phyloP scores from a whole-genome alignment of 2,329 filamentous ascomycete genomes.

The Botrytis deweyae region DNA sequence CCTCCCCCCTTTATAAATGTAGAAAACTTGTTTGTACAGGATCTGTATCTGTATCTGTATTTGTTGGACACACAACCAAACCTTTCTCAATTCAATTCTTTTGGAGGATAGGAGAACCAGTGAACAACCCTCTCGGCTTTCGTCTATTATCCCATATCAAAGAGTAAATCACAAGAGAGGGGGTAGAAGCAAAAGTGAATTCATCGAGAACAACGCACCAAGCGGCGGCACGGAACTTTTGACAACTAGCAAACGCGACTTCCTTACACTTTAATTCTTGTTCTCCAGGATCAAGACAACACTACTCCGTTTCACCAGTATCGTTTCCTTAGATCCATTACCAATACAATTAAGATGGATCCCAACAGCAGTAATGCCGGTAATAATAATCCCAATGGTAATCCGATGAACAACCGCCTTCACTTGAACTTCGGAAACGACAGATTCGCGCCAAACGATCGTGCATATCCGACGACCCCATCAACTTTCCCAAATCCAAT shows the following conservation, averaged over 20 bases:
- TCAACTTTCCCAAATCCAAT: constrained; percentile 96
- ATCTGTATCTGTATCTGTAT: not conserved
- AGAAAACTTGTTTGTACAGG: not conserved
- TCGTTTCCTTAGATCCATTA: not conserved
- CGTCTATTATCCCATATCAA: not conserved
- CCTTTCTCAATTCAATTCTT: not conserved
- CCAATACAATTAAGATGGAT: constrained; percentile 20
- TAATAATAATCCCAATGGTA: constrained; percentile 23
- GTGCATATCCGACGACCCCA: constrained; percentile 81
- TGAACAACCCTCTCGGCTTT: not conserved
- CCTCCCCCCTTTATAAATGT: constrained; percentile 10
- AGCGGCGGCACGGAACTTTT: constrained; percentile 7
- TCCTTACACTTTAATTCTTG: constrained; percentile 7
- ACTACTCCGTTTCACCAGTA: constrained; percentile 9
- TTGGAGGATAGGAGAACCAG: not conserved
- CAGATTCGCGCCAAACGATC: constrained; percentile 62
- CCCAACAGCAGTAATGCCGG: constrained; percentile 22
- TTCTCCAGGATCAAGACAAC: constrained; percentile 14
- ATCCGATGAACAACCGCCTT: constrained; percentile 34
- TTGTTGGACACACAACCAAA: not conserved
- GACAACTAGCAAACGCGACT: not conserved
- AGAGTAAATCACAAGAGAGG: not conserved
- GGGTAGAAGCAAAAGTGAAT: constrained; percentile 7
- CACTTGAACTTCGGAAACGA: constrained; percentile 45
- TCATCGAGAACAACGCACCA: constrained; percentile 7